A percentile compares a stretch with the other conserved stretches of the same genome.
Conservation (phyloP, 495 filamentous ascomycete species). For the Bacidia rubella region DNA sequence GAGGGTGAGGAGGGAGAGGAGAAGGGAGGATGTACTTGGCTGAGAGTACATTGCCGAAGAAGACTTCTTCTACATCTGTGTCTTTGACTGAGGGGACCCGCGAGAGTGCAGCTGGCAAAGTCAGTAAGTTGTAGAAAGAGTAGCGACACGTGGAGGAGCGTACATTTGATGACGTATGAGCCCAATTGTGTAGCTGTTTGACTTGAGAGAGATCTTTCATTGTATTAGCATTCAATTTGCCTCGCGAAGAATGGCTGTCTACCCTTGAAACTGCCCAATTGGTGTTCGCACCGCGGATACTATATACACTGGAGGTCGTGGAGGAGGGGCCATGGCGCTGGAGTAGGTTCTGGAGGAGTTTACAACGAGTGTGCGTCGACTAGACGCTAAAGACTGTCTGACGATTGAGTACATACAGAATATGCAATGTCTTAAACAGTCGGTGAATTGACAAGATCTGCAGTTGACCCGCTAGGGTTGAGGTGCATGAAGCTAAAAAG, state of each 20-base stretch:
- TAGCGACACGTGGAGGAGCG: slow-evolving; percentile 10
- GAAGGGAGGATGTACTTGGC: slow-evolving; percentile 52
- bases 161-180: slow-evolving; percentile 83
- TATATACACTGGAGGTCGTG: slow-evolving; percentile 80
- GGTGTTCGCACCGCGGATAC: slow-evolving; percentile 84
- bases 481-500: too few relatives aligned
- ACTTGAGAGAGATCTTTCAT: slow-evolving; percentile 64
- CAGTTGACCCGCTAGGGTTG: background rate
- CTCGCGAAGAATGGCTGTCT: slow-evolving; percentile 11
- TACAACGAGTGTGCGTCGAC: background rate
- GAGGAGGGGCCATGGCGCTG: slow-evolving; percentile 23
- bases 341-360: background rate
- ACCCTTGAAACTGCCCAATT: slow-evolving; percentile 88
- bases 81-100: slow-evolving; percentile 74
- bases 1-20: slow-evolving; percentile 1
- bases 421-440: background rate
- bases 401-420: background rate
- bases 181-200: slow-evolving; percentile 77
- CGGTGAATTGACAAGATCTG: background rate
- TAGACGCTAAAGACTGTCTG: background rate
- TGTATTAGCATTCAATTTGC: slow-evolving; percentile 13
- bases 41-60: slow-evolving; percentile 94
- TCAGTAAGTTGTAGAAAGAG: background rate
- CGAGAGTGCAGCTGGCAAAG: slow-evolving; percentile 59
- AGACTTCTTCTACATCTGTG: slow-evolving; percentile 82